These are phyloP conservation scores for Trichoderma sp. DNA, from an alignment of 2,329 filamentous ascomycete species.

Conservation along the genomic window DNA sequence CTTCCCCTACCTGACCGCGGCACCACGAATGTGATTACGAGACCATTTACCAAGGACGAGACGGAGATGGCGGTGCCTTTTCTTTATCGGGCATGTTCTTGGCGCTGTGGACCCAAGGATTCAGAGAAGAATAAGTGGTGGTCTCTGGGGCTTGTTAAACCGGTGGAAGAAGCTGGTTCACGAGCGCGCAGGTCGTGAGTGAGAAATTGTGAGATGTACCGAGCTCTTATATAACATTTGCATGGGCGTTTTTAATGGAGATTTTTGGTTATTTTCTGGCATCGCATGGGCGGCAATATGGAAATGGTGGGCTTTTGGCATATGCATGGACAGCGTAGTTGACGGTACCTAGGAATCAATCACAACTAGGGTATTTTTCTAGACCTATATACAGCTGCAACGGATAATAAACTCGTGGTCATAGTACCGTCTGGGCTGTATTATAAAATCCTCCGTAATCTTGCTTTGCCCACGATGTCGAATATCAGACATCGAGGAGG, in stretches of 20 bases:
- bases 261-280: not conserved
- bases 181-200: not conserved
- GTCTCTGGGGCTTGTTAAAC: constrained; percentile 25
- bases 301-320: not conserved
- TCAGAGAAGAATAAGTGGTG: constrained; percentile 17
- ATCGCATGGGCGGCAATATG: not conserved
- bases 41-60: constrained; percentile 30
- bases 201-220: not conserved
- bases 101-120: constrained; percentile 42
- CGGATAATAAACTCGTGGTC: no score
- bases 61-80: constrained; percentile 46
- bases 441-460: no score
- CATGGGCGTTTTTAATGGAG: not conserved
- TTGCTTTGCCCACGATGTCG: no score
- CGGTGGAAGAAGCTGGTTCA: constrained; percentile 6
- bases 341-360: not conserved
- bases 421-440: no score
- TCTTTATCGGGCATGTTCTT: constrained; percentile 48
- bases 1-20: not conserved
- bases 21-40: not conserved
- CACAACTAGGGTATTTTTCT: not conserved
- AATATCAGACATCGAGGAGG: no score
- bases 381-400: no score
- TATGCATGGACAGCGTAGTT: not conserved
- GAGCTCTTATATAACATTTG: not conserved